Evolutionary conservation across 1,139 yeast genomes (phyloP), one percentile per base, ranked within the genome.

Genomic region (Candida dubliniensis): DNA sequence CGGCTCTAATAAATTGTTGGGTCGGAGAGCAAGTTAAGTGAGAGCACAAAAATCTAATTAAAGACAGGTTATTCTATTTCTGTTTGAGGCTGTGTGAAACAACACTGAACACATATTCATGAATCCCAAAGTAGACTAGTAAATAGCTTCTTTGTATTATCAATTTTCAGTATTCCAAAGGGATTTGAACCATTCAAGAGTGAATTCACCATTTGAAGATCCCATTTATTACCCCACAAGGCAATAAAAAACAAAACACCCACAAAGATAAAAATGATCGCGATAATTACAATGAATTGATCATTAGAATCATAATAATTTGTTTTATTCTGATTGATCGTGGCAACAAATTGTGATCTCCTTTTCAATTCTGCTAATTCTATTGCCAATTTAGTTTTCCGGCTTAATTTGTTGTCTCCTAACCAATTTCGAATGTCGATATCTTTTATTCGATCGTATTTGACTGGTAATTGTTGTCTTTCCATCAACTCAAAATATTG

Each of bases 291-390:
- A 27, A 37, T n/a, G 14, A 37, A 37, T n/a, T 31, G 34, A 15
- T 37, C 40, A 31, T 9, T 23, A 8, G 13, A n/a, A 11, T 15
- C 14, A 29, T 15, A n/a, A 24, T 15, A 15, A 26, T 8, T 7
- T 12, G 25, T 24, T 2, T 18, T 14, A 18, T 25, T n/a, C 11
- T 13, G 10, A 25, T 34, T n/a, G 8, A 25, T 18, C 2, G 10
- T 4, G 5, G 34, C 40, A n/a, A 37, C 8, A 10, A 37, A 37
- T 7, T 31, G 29, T 9, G 40, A 37, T 23, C 11, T 31, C 31
- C 40, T 30, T 37, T 37, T 37, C 23, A 31, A 37, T 12, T 37
- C 40, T 8, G 24, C 40, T 25, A 37, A 31, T 15, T 31, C 32
- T 6, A 31, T 31, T 24, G 31, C 27, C 10, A 24, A 29, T 23